Conservation (phyloP, 305 asterid species). For the Plantago rigida region DNA sequence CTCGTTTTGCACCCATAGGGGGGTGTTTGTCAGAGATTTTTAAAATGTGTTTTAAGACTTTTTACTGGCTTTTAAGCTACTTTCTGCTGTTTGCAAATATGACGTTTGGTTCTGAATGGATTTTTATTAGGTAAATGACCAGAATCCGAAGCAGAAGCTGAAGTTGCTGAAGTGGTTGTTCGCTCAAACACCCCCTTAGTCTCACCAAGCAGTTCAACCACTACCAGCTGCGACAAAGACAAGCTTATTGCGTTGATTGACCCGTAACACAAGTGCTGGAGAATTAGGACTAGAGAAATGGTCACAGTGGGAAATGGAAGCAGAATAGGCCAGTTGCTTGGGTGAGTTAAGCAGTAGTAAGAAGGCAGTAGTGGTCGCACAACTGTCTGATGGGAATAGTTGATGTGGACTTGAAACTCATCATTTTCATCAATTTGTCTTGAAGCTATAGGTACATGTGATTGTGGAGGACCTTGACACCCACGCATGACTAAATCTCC, state of each 20-base stretch:
- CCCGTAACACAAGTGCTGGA: constrained; percentile 11
- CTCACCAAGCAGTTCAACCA: background rate
- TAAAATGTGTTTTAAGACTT: too few relatives aligned
- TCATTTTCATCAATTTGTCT: background rate
- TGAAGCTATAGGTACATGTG: constrained; percentile 15
- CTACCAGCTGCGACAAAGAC: background rate
- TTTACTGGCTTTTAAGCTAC: too few relatives aligned
- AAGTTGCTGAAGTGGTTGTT: background rate
- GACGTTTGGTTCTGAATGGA: too few relatives aligned
- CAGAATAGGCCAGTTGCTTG: constrained; percentile 3
- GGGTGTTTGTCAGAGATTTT: too few relatives aligned
- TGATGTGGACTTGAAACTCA: background rate
- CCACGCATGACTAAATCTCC: background rate
- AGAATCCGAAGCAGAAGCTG: background rate
- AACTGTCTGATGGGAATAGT: background rate
- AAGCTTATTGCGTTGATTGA: background rate
- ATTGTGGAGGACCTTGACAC: constrained; percentile 11
- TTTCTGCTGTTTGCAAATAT: too few relatives aligned
- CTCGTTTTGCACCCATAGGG: too few relatives aligned
- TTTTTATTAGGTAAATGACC: too few relatives aligned
- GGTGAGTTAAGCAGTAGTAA: background rate
- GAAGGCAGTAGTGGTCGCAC: background rate
- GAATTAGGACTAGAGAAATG: constrained; percentile 15
- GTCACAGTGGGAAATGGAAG: constrained; percentile 16
- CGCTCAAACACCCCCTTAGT: background rate